Evolutionary conservation across 352 stramenopile species (phyloP).

Genomic region (Phytophthora colocasiae): DNA sequence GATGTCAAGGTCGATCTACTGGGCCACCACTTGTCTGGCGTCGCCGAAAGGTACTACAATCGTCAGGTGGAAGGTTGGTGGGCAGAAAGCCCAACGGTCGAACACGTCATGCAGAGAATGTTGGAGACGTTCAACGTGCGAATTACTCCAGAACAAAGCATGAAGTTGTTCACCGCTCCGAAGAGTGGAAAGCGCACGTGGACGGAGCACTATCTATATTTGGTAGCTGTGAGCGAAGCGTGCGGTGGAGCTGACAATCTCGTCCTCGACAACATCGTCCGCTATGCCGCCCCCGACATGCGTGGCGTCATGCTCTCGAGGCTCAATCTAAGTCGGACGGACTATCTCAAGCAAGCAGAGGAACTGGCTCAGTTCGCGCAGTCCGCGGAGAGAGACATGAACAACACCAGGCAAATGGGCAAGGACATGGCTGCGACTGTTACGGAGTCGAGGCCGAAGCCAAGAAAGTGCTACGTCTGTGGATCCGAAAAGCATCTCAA

Average conservation of each 20-base stretch:
- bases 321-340: slow-evolving; percentile 8
- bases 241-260: slow-evolving; percentile 12
- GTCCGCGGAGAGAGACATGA: slow-evolving; percentile 11
- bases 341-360: slow-evolving; percentile 27
- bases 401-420: neutral
- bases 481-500: neutral
- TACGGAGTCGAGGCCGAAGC: neutral
- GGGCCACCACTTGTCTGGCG: slow-evolving; percentile 1
- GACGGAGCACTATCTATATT: slow-evolving; percentile 28
- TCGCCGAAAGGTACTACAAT: slow-evolving; percentile 26
- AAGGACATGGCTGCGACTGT: slow-evolving; percentile 14
- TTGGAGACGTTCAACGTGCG: slow-evolving; percentile 22
- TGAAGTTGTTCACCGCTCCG: slow-evolving; percentile 21
- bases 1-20: slow-evolving; percentile 13
- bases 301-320: slow-evolving; percentile 15
- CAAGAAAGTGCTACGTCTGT: neutral
- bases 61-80: slow-evolving; percentile 17
- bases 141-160: slow-evolving; percentile 19
- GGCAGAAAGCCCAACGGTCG: slow-evolving; percentile 6
- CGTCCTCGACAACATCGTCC: slow-evolving; percentile 31
- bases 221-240: slow-evolving; percentile 20
- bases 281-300: slow-evolving; percentile 14
- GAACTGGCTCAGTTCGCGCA: slow-evolving; percentile 31
- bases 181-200: slow-evolving; percentile 17
- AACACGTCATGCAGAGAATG: slow-evolving; percentile 18